Evolutionary conservation across 1,284 basidiomycete genomes (phyloP), one percentile per base, ranked within the genome.

Genomic region (Pseudozyma flocculosa): DNA sequence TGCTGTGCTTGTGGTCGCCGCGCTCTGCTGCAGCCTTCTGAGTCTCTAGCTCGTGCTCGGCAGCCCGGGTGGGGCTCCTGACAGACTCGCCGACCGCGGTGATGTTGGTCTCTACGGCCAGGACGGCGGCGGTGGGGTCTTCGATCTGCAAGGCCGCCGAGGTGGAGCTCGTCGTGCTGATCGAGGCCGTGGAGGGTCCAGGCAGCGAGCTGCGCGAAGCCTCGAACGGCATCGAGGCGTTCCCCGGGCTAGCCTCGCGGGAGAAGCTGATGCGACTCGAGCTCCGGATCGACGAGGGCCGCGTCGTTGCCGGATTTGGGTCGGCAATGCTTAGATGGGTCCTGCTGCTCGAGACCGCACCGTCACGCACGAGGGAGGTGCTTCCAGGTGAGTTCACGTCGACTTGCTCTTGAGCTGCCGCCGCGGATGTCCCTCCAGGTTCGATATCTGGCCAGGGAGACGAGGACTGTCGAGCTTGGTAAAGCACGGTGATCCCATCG

Each of bases 11-110:
- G 23, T 65, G 62, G 22, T 61, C 62, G n/a, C 57, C 61, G 37
- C 62, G 57, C 29, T 61, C 57, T 14, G 62, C 62, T 17, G 62
- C 62, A 1, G 57, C 57, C 40, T 61, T 65, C 22, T 65, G 62
- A 5, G 47, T 42, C 26, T 65, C 62, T 45, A 65, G 40, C 3
- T 45, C 50, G 30, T 65, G 43, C 30, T 65, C 62, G 19, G 62
- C 62, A 26, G 48, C 47, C 3, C 56, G 29, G 9, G 34, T 21
- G 17, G 19, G 18, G 24, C 11, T 30, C 7, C 5, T 14, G 17
- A 19, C 29, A 3, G 45, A 39, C 18, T 56, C 49, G 11, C 62
- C 62, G 1, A 43, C 56, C 3, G 57, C 62, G 5, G 54, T 60
- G 26, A 65, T 42, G 14, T 54, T 65, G 14, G 57, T 54, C 40